A percentile compares a stretch with the other conserved stretches of the same genome.
phyloP scores from a whole-genome alignment of 2,329 filamentous ascomycete species.

The Lachnellula arida region DNA sequence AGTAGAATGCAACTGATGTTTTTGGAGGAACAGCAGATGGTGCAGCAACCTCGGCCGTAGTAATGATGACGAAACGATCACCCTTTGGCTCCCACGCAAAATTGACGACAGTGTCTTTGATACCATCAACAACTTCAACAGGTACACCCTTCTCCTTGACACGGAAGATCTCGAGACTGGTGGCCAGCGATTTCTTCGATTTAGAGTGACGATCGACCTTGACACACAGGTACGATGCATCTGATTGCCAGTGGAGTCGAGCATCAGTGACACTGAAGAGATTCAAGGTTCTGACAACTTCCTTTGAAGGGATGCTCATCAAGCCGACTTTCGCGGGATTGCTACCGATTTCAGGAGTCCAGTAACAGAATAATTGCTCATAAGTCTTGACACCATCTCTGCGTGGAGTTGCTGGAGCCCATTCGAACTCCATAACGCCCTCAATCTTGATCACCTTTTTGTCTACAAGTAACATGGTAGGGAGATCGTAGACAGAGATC shows the following conservation, averaged over 20 bases:
- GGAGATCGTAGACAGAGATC: constrained; percentile 87
- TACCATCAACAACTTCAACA: constrained; percentile 93
- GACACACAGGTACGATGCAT: constrained; percentile 89
- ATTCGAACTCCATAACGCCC: constrained; percentile 95
- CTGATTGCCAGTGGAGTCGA: constrained; percentile 98
- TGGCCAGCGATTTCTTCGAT: constrained; percentile 96
- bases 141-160: constrained; percentile 96
- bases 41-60: constrained; percentile 76
- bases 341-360: constrained; percentile 96
- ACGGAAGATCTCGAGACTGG: constrained; percentile 97
- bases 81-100: constrained; percentile 99
- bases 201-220: constrained; percentile 99
- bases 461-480: constrained; percentile 83
- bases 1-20: constrained; percentile 94
- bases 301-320: constrained; percentile 93
- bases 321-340: constrained; percentile 95
- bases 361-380: constrained; percentile 96
- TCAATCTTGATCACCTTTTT: constrained; percentile 95
- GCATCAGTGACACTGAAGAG: constrained; percentile 97
- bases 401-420: constrained; percentile 79
- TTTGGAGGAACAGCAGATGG: constrained; percentile 84
- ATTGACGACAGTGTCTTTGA: constrained; percentile 99
- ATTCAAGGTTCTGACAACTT: constrained; percentile 90
- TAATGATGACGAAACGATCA: constrained; percentile 95
- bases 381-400: constrained; percentile 85